Evolutionary conservation across 2,329 filamentous ascomycete species (phyloP).

Genomic region (Hymenotorrendiella dingleyae): DNA sequence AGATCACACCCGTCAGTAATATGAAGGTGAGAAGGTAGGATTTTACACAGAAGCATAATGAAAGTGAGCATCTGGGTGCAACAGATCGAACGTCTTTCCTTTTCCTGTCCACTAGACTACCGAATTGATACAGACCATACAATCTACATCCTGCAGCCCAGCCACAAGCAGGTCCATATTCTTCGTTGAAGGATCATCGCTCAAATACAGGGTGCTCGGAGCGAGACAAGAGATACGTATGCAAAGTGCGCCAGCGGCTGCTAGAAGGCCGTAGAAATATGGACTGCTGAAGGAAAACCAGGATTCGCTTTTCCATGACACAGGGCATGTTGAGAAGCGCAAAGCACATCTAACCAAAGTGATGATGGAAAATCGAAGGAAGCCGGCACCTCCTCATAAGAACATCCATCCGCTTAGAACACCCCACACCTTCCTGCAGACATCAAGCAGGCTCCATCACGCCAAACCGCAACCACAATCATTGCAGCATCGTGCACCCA

Average conservation of each 20-base stretch:
- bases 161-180: slow-evolving; percentile 27
- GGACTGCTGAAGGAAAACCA: slow-evolving; percentile 19
- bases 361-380: slow-evolving; percentile 23
- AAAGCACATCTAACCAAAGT: slow-evolving; percentile 24
- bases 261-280: slow-evolving; percentile 21
- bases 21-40: slow-evolving; percentile 12
- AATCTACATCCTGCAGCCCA: slow-evolving; percentile 20
- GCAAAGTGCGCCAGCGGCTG: slow-evolving; percentile 27
- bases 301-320: slow-evolving; percentile 21
- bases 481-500: slow-evolving; percentile 14
- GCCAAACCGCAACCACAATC: slow-evolving; percentile 20
- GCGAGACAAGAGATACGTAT: slow-evolving; percentile 21
- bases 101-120: slow-evolving; percentile 23
- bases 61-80: too few species aligned
- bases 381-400: slow-evolving; percentile 23
- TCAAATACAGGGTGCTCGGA: slow-evolving; percentile 8
- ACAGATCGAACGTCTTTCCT: slow-evolving; percentile 29
- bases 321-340: slow-evolving; percentile 16
- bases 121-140: slow-evolving; percentile 20
- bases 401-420: slow-evolving; percentile 27
- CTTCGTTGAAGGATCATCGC: slow-evolving; percentile 10
- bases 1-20: slow-evolving; percentile 16
- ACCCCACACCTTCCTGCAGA: slow-evolving; percentile 16
- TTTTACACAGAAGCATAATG: too few species aligned
- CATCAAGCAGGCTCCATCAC: slow-evolving; percentile 15